Evolutionary conservation across 2,329 filamentous ascomycete species (phyloP), one percentile per base, ranked within the genome.

Genomic region (Colletotrichum chlorophyti): DNA sequence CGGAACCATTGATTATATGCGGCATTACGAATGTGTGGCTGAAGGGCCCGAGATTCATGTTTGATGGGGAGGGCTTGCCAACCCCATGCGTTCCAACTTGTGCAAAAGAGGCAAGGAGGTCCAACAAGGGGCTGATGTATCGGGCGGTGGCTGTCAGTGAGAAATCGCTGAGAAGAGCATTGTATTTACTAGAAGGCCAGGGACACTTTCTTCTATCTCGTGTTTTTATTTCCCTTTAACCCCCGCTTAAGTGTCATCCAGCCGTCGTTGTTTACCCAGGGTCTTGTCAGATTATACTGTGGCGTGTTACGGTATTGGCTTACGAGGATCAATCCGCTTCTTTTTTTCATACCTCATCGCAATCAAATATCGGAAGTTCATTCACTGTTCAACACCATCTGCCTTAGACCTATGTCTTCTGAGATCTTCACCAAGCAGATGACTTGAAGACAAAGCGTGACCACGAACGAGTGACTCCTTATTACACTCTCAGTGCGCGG

Each of bases 21-120:
- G 55, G 55, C 59, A 60, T n/a, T 60, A 60, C 55, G 55, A n/a
- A 61, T 46, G 42, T 59, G 59, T 49, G 59, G 48, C 31, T 48
- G 55, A 49, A 37, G 50, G 50, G 45, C 59, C 34, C 45, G 59
- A 49, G 23, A 47, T 48, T 58, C 43, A 40, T n/a, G n/a, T 48
- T 53, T 41, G 53, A 19, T 53, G 45, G 32, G 51, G 35, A 55
- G 37, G n/a, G 46, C 35, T 15, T 27, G 29, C 35, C 35, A 23
- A 50, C 37, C n/a, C 57, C 57, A 57, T 42, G 29, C 42, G 35
- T 52, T 17, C 31, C 19, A 12, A 54, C 17, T 47, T 58, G n/a
- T 29, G 49, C 41, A 53, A 43, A 58, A 53, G 55, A 43, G n/a
- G 27, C 23, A 35, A 24, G 29, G 43, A 41, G 37, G 49, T 54